These are phyloP conservation scores for Capronia americana DNA, from an alignment of 2,329 filamentous ascomycete genomes.

Conservation along the genomic window DNA sequence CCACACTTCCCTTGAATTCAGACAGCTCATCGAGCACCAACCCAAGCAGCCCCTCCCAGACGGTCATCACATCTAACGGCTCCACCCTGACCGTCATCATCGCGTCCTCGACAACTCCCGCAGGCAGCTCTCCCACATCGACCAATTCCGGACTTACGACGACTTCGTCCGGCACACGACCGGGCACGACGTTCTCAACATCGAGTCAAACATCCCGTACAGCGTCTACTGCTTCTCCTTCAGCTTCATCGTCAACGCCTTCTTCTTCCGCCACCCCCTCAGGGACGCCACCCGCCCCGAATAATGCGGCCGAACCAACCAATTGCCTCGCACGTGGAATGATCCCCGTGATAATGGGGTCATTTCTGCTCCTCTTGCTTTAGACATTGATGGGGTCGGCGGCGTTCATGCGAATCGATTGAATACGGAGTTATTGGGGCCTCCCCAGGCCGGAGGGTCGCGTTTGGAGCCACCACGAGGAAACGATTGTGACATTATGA, in stretches of 20 bases:
- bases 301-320: neutral
- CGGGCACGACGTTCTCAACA: constrained; percentile 4
- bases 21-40: neutral
- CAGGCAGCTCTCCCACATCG: neutral
- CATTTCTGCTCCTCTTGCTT: neutral
- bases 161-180: neutral
- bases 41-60: neutral
- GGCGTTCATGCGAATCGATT: neutral
- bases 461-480: neutral
- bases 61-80: neutral
- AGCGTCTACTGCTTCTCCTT: neutral
- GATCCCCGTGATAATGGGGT: neutral
- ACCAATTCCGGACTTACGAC: neutral
- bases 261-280: neutral
- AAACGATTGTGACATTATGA: constrained; percentile 5
- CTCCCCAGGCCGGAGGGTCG: neutral
- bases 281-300: neutral
- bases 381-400: neutral
- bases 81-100: neutral
- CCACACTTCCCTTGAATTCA: neutral
- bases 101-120: neutral
- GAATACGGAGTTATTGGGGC: too few relatives aligned
- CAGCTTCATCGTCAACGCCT: neutral
- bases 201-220: neutral
- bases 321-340: neutral